Evolutionary conservation across 2,329 filamentous ascomycete species (phyloP), one percentile per base, ranked within the genome.

Genomic region (Coniella lustricola): DNA sequence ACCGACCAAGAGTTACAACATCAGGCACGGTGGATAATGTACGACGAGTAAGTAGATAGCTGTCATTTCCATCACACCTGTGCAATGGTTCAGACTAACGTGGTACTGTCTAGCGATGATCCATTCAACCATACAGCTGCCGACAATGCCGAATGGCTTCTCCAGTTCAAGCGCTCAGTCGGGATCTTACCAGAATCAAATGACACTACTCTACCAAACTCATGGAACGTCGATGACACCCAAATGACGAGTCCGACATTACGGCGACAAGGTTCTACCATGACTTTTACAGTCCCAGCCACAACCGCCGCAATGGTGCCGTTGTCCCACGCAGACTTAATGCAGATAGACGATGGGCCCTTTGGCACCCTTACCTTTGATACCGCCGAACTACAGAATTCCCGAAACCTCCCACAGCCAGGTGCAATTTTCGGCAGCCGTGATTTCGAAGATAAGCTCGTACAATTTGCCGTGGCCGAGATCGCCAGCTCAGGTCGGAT

Each of bases 41-140:
- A 80, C 50, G 77, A 82, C 48, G 77, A 81, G 72, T 81, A 63
- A 64, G 76, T 68, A 14, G 5, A 13, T 2, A 16, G 22, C 14
- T 8, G 25, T 10, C 12, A 2, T 18, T 21, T 22, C 7, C 7
- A 18, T 29, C 36, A 7, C 12, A 12, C 22, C 17, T 4, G 33
- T 18, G 32, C 7, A 7, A 21, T 36, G 16, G n/a, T n/a, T n/a
- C 22, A 32, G 20, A 45, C 2, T 10, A 7, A 17, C 14, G n/a
- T n/a, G 33, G 4, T 7, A 29, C 25, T 10, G 20, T 3, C 16
- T 38, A 79, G 76, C 49, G 79, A 82, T 49, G 79, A 82, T 56
- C 76, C 77, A 2, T 82, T 78, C 75, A 82, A 83, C 59, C 75
- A 80, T 55, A 83, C 79, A 0, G 76, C 77, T 1, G 79, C 79